These are phyloP conservation scores for Xylariaceae sp. DNA, from an alignment of 2,329 filamentous ascomycete species.

Conservation along the genomic window DNA sequence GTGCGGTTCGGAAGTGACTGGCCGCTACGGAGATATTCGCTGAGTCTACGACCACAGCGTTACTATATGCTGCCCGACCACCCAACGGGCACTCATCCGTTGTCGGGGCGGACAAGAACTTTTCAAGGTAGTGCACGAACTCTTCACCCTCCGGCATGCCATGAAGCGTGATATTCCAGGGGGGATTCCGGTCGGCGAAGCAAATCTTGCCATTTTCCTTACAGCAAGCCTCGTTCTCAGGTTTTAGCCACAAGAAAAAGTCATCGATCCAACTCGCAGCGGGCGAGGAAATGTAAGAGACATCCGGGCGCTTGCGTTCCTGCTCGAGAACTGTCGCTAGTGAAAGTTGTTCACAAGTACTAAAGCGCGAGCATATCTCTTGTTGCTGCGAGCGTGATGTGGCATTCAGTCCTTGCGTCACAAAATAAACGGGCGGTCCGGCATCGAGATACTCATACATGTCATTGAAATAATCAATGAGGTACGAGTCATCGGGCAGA, in stretches of 20 bases:
- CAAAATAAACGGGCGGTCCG: conserved; percentile 94
- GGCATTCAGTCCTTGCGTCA: conserved; percentile 74
- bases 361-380: conserved; percentile 85
- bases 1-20: conserved; percentile 86
- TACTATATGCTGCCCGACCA: conserved; percentile 80
- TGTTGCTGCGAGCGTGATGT: conserved; percentile 73
- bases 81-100: conserved; percentile 81
- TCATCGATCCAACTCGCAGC: conserved; percentile 97
- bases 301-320: conserved; percentile 81
- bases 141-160: conserved; percentile 95
- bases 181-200: conserved; percentile 69
- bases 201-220: conserved; percentile 66
- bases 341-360: conserved; percentile 77
- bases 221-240: conserved; percentile 68
- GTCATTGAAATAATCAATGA: conserved; percentile 96
- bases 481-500: conserved; percentile 86
- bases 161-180: conserved; percentile 82
- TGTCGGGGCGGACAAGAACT: conserved; percentile 77
- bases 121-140: conserved; percentile 78
- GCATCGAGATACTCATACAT: conserved; percentile 86
- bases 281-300: conserved; percentile 83
- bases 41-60: conserved; percentile 73
- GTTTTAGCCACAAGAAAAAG: conserved; percentile 95
- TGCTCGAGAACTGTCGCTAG: conserved; percentile 88
- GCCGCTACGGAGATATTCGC: conserved; percentile 65